phyloP scores from a whole-genome alignment of 257 asterid genomes.

The Solanum commersonii region DNA sequence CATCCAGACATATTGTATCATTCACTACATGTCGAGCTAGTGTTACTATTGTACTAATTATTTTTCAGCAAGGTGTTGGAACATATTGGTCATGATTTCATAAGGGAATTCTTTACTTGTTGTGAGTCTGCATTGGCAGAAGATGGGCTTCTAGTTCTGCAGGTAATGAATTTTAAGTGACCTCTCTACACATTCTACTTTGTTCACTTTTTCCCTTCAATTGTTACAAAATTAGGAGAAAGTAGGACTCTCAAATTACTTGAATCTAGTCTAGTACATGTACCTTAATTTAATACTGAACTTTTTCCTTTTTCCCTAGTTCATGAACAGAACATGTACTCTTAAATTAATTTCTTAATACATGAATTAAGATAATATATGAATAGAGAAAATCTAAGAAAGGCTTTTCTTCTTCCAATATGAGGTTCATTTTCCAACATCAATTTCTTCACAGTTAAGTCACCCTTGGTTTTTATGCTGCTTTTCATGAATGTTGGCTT shows the following conservation, averaged over 20 bases:
- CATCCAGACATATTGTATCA: neutral
- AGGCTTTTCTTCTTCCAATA: neutral
- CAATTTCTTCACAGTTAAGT: neutral
- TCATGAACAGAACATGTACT: too few species aligned
- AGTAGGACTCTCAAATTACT: neutral
- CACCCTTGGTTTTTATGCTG: neutral
- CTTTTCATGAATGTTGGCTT: neutral
- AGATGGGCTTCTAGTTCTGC: neutral
- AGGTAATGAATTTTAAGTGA: conserved; percentile 45
- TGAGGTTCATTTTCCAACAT: neutral
- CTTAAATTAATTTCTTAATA: too few species aligned
- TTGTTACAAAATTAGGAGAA: neutral
- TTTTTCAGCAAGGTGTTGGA: neutral
- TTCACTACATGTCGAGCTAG: neutral
- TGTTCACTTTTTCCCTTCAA: neutral
- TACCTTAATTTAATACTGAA: neutral
- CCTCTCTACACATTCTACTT: conserved; percentile 14
- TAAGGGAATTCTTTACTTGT: neutral
- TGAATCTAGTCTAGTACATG: neutral
- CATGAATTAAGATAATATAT: too few species aligned
- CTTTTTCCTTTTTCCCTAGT: too few species aligned
- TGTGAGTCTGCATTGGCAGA: neutral
- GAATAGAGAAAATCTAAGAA: too few species aligned
- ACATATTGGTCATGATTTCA: neutral
- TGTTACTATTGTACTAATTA: neutral